Evolutionary conservation across 169 alveolate species (phyloP).

Genomic region (Plasmodium reichenowi): DNA sequence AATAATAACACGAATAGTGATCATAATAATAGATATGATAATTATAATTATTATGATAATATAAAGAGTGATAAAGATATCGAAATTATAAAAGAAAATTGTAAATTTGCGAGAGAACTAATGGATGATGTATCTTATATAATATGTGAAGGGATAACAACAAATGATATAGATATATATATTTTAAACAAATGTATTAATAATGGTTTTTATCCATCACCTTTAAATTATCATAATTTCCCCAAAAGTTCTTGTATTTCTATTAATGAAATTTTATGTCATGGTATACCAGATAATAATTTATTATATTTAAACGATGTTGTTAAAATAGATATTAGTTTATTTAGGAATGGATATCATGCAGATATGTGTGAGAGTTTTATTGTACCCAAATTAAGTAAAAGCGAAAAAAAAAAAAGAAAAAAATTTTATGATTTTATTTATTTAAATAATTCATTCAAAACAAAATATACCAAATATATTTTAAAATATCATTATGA

Average conservation of each 20-base stretch:
- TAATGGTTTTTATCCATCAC: conserved; percentile 83
- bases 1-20: not conserved
- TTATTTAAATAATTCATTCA: conserved; percentile 37
- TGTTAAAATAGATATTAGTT: conserved; percentile 82
- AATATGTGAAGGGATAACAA: conserved; percentile 81
- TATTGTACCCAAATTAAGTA: conserved; percentile 62
- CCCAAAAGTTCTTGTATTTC: conserved; percentile 85
- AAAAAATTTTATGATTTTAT: conserved; percentile 50
- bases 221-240: conserved; percentile 82
- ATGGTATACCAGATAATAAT: conserved; percentile 85
- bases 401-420: conserved; percentile 47
- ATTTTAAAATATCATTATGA: conserved; percentile 52
- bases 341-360: conserved; percentile 80
- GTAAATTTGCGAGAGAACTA: conserved; percentile 81
- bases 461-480: conserved; percentile 32
- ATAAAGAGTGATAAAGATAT: conserved; percentile 78
- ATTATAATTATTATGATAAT: conserved; percentile 49
- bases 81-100: conserved; percentile 80
- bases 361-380: conserved; percentile 87
- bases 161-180: conserved; percentile 81
- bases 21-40: not conserved
- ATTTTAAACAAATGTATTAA: conserved; percentile 79
- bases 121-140: conserved; percentile 79
- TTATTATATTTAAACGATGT: conserved; percentile 82
- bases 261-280: conserved; percentile 83